These are phyloP conservation scores for Russula compacta DNA, from an alignment of 768 basidiomycete species.

Conservation along the genomic window DNA sequence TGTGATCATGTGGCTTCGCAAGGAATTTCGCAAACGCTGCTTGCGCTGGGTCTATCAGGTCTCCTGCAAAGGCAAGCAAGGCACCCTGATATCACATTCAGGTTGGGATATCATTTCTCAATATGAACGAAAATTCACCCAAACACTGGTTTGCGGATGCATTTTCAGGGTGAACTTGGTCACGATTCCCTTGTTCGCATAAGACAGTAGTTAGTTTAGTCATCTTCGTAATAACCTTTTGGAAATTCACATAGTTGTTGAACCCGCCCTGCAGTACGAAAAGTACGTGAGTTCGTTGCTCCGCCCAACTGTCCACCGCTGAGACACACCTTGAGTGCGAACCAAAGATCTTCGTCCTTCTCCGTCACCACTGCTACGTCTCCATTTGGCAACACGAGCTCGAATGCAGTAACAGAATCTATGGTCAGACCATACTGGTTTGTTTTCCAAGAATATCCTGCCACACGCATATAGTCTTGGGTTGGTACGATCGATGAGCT, in stretches of 20 bases:
- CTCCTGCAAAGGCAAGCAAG: not conserved
- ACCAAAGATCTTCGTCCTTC: slow-evolving; percentile 14
- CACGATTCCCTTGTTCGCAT: slow-evolving; percentile 4
- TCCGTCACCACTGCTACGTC: slow-evolving; percentile 13
- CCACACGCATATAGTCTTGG: not conserved
- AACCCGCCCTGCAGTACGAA: slow-evolving; percentile 6
- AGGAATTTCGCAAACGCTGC: not conserved
- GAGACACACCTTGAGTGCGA: slow-evolving; percentile 6
- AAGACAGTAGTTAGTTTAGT: not conserved
- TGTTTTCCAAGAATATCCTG: slow-evolving; percentile 16
- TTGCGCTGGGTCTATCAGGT: not conserved
- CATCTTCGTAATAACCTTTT: not conserved
- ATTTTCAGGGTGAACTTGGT: slow-evolving; percentile 9
- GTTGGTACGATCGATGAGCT: not conserved
- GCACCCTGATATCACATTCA: not conserved
- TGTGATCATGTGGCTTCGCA: not conserved
- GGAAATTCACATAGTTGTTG: slow-evolving; percentile 9
- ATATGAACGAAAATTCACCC: not conserved
- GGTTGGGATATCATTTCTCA: not conserved
- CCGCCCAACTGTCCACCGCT: no score
- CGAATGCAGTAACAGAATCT: slow-evolving; percentile 19
- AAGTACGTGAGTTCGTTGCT: not conserved
- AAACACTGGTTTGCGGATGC: slow-evolving; percentile 9
- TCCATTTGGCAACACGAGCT: slow-evolving; percentile 20
- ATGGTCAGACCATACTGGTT: slow-evolving; percentile 19